Evolutionary conservation across 106 monocot species (phyloP).

Genomic region (Dactylorhiza incarnata): DNA sequence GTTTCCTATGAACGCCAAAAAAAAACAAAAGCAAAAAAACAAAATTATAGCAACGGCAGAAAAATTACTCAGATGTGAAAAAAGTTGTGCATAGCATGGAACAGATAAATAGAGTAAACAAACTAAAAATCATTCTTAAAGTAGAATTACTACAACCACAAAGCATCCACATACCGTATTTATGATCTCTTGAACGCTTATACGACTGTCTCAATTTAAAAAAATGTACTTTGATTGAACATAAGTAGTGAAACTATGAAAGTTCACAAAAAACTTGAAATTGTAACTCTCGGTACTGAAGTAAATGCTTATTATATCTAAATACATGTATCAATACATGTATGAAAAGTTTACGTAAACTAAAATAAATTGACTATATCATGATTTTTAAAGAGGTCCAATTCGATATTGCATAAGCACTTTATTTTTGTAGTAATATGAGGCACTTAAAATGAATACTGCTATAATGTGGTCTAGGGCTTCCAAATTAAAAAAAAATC

Average conservation of each 20-base stretch:
- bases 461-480: not conserved
- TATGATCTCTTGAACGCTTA: no score
- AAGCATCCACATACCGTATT: no score
- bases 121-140: not conserved
- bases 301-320: not conserved
- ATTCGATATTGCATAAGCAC: not conserved
- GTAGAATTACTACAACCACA: no score
- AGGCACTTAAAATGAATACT: not conserved
- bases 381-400: not conserved
- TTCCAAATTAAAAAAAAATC: not conserved
- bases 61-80: not conserved
- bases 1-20: constrained; percentile 41
- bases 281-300: not conserved
- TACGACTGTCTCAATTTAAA: not conserved
- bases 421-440: not conserved
- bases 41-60: not conserved
- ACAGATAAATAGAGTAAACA: not conserved
- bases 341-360: not conserved
- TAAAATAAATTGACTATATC: not conserved
- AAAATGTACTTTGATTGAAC: not conserved
- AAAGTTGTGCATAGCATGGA: not conserved
- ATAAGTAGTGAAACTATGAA: not conserved
- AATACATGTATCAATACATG: not conserved
- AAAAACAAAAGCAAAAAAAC: not conserved
- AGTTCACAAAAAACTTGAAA: not conserved